These are phyloP conservation scores for Ogataea ganodermae DNA, from an alignment of 805 yeast genomes.

Conservation along the genomic window DNA sequence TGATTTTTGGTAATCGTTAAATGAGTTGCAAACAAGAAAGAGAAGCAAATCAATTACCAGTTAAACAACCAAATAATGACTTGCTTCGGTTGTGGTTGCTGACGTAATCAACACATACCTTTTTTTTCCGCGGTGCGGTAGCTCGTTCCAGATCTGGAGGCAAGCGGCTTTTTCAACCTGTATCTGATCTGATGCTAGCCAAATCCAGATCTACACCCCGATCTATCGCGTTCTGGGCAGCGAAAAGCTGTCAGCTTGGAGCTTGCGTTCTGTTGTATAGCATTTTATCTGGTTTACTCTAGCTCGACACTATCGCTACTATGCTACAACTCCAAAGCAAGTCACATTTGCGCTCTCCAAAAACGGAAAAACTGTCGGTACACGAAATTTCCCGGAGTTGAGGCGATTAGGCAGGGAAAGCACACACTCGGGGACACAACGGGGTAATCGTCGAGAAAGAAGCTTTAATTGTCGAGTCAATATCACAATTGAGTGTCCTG, in stretches of 20 bases:
- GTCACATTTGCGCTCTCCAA: slow-evolving; percentile 4
- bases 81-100: not conserved
- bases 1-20: no score
- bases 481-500: no score
- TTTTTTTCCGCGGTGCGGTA: slow-evolving; percentile 1
- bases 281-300: no score
- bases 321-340: not conserved
- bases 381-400: slow-evolving; percentile 1
- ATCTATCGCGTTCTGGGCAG: not conserved
- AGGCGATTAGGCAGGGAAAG: not conserved
- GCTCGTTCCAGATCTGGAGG: slow-evolving; percentile 1
- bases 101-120: not conserved
- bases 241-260: not conserved
- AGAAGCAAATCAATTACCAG: no score
- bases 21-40: no score
- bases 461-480: no score
- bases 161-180: slow-evolving; percentile 1
- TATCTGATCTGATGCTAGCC: not conserved
- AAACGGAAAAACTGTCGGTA: slow-evolving; percentile 1
- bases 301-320: no score
- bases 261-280: not conserved
- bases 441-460: no score
- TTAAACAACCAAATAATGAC: not conserved
- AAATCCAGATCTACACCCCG: not conserved
- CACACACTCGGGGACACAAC: no score